Base-by-base conservation (phyloP, 352 stramenopile genomes). In the Pilasporangium apinafurcum region DNA sequence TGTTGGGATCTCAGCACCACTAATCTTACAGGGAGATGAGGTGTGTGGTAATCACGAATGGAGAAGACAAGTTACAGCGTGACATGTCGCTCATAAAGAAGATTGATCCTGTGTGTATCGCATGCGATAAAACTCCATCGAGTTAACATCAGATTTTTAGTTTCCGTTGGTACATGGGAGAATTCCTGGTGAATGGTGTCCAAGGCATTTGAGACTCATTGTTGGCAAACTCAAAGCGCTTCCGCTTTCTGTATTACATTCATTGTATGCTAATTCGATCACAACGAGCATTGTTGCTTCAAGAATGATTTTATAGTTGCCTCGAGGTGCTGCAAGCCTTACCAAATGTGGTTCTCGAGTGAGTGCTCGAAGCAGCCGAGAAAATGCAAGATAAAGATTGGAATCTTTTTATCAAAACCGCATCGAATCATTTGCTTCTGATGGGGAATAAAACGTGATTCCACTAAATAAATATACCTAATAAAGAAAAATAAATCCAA, bases 151-250 rank as follows among this genome's bases (percentile, higher is more conserved):
- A 3, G 69, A 85, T 29, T 65, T 84, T 31, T 86, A 86, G 58
- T 38, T 71, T 84, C 30, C 72, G 69, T 4, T 88, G 75, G 75
- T 88, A 86, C 60, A 85, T 80, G 62, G 68, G 72, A 10, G 71
- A 88, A 34, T 86, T 88, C n/a, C 31, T 62, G 8, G 84, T 88
- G 54, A 16, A 35, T 2, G 47, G 50, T 17, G 86, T 72, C 17
- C 60, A 84, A 35, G 65, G 62, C 9, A 46, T 88, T 24, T 88
- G 76, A 70, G 72, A 88, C 37, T 44, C 76, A 2, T 46, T 88
- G 18, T 58, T 88, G 3, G 53, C 69, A 0, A 72, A 86, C 36
- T 37, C 67, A 16, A 80, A 70, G 51, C 67, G 72, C 8, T 88
- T 88, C 49, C 72, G 67, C 40, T 83, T 88, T 33, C 32, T 88